Percentiles rank a stretch among this genome's conserved stretches.
Conservation (phyloP, 768 basidiomycete species). For the Lyophyllum semitale region DNA sequence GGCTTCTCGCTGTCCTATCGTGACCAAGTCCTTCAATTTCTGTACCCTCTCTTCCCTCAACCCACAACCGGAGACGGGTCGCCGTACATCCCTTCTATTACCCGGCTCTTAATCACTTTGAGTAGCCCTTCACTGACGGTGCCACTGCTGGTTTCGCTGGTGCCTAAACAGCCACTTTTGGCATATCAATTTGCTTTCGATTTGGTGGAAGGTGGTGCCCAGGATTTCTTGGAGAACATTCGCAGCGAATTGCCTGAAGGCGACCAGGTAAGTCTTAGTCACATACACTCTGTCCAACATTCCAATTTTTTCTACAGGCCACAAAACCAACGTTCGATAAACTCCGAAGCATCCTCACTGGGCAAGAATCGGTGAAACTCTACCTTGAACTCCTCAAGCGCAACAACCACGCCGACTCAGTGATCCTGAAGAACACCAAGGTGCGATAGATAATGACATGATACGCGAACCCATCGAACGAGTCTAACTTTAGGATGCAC, state of each 20-base stretch:
- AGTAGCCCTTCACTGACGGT: constrained; percentile 81
- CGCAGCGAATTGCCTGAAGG: constrained; percentile 69
- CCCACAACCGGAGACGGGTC: constrained; percentile 72
- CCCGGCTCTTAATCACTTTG: constrained; percentile 87
- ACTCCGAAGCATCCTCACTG: constrained; percentile 81
- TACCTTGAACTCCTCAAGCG: constrained; percentile 95
- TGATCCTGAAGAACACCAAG: constrained; percentile 92
- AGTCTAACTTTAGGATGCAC: constrained; percentile 61
- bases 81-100: constrained; percentile 77
- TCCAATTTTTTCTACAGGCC: constrained; percentile 37
- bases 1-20: constrained; percentile 87
- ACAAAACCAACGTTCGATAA: constrained; percentile 70
- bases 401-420: constrained; percentile 90
- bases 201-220: constrained; percentile 89
- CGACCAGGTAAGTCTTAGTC: constrained; percentile 48
- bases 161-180: constrained; percentile 69
- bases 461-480: constrained; percentile 1
- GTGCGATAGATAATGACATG: constrained; percentile 36
- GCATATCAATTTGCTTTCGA: constrained; percentile 98
- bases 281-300: neutral
- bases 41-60: constrained; percentile 85
- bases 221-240: constrained; percentile 86
- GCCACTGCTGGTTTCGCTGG: constrained; percentile 69
- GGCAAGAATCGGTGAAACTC: constrained; percentile 89
- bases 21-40: constrained; percentile 75